These are phyloP conservation scores for Fusarium dimerum DNA, from an alignment of 2,329 filamentous ascomycete genomes.

Conservation along the genomic window DNA sequence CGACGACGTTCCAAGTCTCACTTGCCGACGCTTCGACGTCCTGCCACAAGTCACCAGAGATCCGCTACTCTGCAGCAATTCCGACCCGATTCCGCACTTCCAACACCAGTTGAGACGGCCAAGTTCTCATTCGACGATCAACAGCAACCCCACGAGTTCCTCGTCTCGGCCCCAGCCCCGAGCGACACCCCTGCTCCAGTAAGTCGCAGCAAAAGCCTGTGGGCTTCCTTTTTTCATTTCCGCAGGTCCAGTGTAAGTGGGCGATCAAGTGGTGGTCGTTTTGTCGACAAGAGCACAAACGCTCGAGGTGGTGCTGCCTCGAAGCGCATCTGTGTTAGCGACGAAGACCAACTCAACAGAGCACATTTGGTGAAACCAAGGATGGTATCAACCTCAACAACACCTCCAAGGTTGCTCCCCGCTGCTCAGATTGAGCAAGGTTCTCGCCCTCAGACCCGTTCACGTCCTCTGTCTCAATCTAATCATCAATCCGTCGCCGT, in stretches of 20 bases:
- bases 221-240: conserved; percentile 61
- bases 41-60: conserved; percentile 78
- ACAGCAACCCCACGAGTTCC: conserved; percentile 30
- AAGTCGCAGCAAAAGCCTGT: conserved; percentile 31
- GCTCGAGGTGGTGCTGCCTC: conserved; percentile 16
- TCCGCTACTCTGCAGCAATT: conserved; percentile 67
- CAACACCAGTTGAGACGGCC: conserved; percentile 25
- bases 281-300: conserved; percentile 31
- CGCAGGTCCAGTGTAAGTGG: conserved; percentile 32
- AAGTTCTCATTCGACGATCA: conserved; percentile 40
- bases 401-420: conserved; percentile 22
- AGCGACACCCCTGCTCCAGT: conserved; percentile 22
- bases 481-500: conserved; percentile 2
- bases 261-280: conserved; percentile 23
- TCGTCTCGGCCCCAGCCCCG: conserved; percentile 23
- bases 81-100: conserved; percentile 33
- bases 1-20: conserved; percentile 59
- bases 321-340: conserved; percentile 32
- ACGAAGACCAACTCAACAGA: conserved; percentile 21
- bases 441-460: conserved; percentile 4
- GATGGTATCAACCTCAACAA: conserved; percentile 35
- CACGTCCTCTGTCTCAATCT: conserved; percentile 1
- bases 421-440: conserved; percentile 28
- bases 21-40: conserved; percentile 67
- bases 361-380: conserved; percentile 40